Conservation (phyloP, 768 basidiomycete species). For the Lepiota venenata region DNA sequence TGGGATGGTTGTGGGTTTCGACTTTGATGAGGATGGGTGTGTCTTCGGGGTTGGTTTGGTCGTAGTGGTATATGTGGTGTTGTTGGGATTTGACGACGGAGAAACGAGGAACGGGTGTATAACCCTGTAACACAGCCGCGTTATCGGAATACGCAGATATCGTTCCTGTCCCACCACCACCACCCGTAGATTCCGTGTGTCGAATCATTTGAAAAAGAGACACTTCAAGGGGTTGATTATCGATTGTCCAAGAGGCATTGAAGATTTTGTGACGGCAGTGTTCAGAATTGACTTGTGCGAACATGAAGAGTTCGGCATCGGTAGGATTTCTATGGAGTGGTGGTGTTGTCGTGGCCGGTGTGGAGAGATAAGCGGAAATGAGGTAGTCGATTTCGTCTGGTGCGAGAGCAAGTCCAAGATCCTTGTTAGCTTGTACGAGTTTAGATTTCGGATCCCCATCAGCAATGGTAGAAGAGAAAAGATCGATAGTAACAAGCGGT, state of each 20-base stretch:
- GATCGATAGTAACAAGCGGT: slow-evolving; percentile 69
- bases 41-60: slow-evolving; percentile 43
- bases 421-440: slow-evolving; percentile 74
- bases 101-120: slow-evolving; percentile 65
- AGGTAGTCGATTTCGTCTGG: slow-evolving; percentile 91
- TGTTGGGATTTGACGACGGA: slow-evolving; percentile 34
- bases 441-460: slow-evolving; percentile 50
- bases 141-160: slow-evolving; percentile 98
- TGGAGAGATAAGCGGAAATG: slow-evolving; percentile 79
- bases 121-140: slow-evolving; percentile 89
- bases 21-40: slow-evolving; percentile 95
- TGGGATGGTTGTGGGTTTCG: slow-evolving; percentile 99
- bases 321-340: slow-evolving; percentile 69
- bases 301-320: slow-evolving; percentile 99
- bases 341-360: slow-evolving; percentile 42
- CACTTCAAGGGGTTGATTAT: slow-evolving; percentile 56
- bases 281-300: slow-evolving; percentile 99
- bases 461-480: slow-evolving; percentile 30
- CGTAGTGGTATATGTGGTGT: neutral
- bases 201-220: slow-evolving; percentile 97
- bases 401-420: slow-evolving; percentile 88
- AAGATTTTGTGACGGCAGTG: slow-evolving; percentile 99
- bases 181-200: slow-evolving; percentile 91
- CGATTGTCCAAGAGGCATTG: slow-evolving; percentile 95
- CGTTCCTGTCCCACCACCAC: slow-evolving; percentile 64